phyloP scores from a whole-genome alignment of 208 protist genomes.

The Herpetomonas tarakana region DNA sequence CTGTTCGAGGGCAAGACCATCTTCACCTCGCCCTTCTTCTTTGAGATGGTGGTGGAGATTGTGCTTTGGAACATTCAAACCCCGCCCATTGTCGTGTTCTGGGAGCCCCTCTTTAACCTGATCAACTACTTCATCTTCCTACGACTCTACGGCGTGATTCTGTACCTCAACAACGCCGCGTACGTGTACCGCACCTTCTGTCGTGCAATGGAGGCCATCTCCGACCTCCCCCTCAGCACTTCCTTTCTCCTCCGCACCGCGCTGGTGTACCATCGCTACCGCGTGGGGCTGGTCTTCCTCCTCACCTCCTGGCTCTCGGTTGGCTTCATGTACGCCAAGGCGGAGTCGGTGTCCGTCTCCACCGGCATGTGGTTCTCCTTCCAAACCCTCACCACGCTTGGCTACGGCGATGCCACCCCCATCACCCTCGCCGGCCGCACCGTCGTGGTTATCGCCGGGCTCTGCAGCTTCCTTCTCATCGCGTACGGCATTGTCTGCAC shows the following conservation, averaged over 20 bases:
- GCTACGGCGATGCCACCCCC: constrained; percentile 76
- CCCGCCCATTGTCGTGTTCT: constrained; percentile 49
- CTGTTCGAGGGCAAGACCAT: constrained; percentile 57
- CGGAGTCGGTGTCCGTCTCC: constrained; percentile 32
- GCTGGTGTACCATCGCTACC: constrained; percentile 36
- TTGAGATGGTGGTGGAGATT: constrained; percentile 58
- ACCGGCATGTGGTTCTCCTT: constrained; percentile 80
- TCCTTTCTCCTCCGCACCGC: constrained; percentile 68
- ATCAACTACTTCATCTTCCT: constrained; percentile 74
- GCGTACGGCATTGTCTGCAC: constrained; percentile 42
- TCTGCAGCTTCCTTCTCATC: constrained; percentile 27
- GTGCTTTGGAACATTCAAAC: constrained; percentile 72
- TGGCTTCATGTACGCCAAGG: constrained; percentile 44
- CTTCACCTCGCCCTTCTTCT: constrained; percentile 68
- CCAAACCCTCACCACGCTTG: constrained; percentile 68
- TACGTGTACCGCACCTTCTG: constrained; percentile 73
- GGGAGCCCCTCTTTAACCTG: constrained; percentile 40
- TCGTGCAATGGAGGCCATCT: constrained; percentile 54
- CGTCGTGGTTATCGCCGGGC: constrained; percentile 47
- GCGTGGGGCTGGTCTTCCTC: constrained; percentile 20
- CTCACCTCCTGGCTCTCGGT: constrained; percentile 43
- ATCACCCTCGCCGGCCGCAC: constrained; percentile 35
- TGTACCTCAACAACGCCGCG: constrained; percentile 66
- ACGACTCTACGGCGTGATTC: constrained; percentile 59
- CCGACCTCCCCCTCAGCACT: constrained; percentile 40